Evolutionary conservation across 768 basidiomycete genomes (phyloP).

Genomic region (Serpula lacrymans): DNA sequence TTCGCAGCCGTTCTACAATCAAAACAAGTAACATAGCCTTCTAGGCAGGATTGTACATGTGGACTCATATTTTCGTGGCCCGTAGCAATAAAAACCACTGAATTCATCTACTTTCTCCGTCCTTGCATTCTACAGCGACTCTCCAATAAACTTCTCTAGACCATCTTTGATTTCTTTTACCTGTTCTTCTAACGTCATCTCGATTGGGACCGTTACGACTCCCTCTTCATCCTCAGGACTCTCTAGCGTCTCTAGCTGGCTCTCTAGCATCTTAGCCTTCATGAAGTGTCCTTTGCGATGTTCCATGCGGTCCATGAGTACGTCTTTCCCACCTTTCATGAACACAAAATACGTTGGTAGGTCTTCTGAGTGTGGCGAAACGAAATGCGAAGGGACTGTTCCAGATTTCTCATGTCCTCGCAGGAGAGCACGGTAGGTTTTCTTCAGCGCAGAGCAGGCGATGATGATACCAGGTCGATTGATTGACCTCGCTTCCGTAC

Average conservation of each 20-base stretch:
- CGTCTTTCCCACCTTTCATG: conserved; percentile 55
- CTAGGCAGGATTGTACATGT: too few species aligned
- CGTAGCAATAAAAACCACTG: too few species aligned
- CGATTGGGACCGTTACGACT: conserved; percentile 59
- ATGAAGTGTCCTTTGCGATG: conserved; percentile 74
- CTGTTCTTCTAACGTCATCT: conserved; percentile 55
- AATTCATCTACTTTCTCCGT: too few species aligned
- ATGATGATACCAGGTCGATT: conserved; percentile 62
- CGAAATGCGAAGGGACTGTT: conserved; percentile 19
- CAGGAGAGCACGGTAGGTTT: conserved; percentile 76
- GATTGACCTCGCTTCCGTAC: too few species aligned
- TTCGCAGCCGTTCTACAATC: too few species aligned
- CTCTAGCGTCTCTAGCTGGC: conserved; percentile 72
- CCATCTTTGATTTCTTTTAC: conserved; percentile 41
- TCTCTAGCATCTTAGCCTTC: conserved; percentile 78
- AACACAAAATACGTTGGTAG: conserved; percentile 79
- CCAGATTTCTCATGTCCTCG: conserved; percentile 40
- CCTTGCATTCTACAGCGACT: too few species aligned
- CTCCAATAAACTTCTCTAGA: conserved; percentile 28
- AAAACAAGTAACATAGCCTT: too few species aligned
- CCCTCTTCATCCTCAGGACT: conserved; percentile 63
- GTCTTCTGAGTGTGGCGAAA: conserved; percentile 23
- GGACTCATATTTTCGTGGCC: too few species aligned
- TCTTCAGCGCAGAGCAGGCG: conserved; percentile 84
- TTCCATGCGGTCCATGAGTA: conserved; percentile 62